Conservation (phyloP, 1,284 basidiomycete species). For the Psilocybe mexicana region DNA sequence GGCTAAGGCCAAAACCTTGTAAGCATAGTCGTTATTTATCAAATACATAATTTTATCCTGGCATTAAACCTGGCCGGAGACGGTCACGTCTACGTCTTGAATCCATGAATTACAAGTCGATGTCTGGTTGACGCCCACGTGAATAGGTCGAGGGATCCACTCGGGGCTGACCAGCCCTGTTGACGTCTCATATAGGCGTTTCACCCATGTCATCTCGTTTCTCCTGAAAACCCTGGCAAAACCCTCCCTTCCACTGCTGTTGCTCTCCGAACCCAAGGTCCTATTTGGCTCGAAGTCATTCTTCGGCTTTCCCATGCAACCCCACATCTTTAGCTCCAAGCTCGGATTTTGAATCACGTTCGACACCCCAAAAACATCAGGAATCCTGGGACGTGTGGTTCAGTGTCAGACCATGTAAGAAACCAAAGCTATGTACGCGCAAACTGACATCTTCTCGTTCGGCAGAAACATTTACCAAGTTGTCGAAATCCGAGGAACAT, state of each 20-base stretch:
- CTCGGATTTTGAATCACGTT: background rate
- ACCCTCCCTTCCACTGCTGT: too few relatives aligned
- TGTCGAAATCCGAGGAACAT: constrained; percentile 5
- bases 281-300: background rate
- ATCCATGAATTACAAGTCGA: too few relatives aligned
- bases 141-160: background rate
- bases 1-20: constrained; percentile 25
- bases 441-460: background rate
- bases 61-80: background rate
- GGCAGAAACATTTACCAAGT: constrained; percentile 4
- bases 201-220: background rate
- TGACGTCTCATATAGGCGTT: background rate
- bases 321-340: background rate
- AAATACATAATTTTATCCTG: background rate
- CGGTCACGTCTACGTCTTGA: too few relatives aligned
- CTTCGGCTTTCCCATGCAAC: background rate
- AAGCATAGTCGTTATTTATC: constrained; percentile 1
- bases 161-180: background rate
- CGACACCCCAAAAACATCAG: constrained; percentile 2
- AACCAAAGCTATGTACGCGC: background rate
- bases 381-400: background rate
- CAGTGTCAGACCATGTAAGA: background rate
- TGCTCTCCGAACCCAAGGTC: background rate
- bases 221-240: too few relatives aligned
- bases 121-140: background rate